Conservation (phyloP, 805 yeast species). For the Wickerhamiella galacta region DNA sequence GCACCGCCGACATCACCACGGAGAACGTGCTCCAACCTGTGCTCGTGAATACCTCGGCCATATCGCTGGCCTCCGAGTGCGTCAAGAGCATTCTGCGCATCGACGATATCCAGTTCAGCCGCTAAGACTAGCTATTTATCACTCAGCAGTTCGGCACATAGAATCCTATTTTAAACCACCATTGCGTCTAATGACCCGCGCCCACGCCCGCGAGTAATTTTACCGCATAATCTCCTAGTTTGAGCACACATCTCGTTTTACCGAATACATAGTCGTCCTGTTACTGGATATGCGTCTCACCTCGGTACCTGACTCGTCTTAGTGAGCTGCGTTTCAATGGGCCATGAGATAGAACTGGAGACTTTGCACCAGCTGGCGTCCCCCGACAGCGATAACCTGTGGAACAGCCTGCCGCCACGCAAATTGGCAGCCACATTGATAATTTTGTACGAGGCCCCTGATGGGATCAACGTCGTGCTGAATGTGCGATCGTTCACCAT, state of each 20-base stretch:
- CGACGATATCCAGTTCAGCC: constrained; percentile 89
- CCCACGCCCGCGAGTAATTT: no score
- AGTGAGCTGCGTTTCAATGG: no score
- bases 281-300: no score
- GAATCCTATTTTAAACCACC: no score
- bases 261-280: no score
- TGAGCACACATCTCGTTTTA: no score
- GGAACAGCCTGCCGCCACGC: constrained; percentile 2
- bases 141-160: no score
- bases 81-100: constrained; percentile 91
- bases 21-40: constrained; percentile 97
- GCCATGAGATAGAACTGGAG: no score
- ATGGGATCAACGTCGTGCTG: constrained; percentile 2
- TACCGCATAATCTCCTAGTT: no score
- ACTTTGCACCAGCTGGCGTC: not conserved
- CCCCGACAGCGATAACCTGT: constrained; percentile 2
- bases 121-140: constrained; percentile 34
- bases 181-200: no score
- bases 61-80: constrained; percentile 87
- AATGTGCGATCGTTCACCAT: constrained; percentile 4
- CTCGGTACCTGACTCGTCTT: no score
- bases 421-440: constrained; percentile 5
- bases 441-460: constrained; percentile 4
- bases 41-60: constrained; percentile 83
- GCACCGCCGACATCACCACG: constrained; percentile 80